Base-by-base conservation (phyloP, 2,329 filamentous ascomycete species). In the Blastomyces percursus region DNA sequence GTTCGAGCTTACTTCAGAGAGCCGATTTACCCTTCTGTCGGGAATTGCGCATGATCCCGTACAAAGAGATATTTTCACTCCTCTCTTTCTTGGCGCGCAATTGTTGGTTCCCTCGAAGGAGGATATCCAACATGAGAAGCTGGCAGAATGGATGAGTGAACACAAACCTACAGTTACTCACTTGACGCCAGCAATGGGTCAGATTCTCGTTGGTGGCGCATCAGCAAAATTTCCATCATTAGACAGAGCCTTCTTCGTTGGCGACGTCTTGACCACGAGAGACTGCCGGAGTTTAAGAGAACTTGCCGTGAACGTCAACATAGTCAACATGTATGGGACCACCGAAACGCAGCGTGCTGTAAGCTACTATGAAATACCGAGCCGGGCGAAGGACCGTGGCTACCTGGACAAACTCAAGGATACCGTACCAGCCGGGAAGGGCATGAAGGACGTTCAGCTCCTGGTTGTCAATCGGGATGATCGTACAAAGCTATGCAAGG, bases 161-260 rank as follows among this genome's bases (percentile, higher is more conserved):
- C 84, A 89, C 71, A 78, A 82, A 62, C 85, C 89, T 2, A 96
- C 87, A 19, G 89, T 91, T 24, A 91, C 88, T 14, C 94, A 97
- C 75, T 78, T 97, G 48, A 99, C 94, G 1, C 94, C 94, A 11
- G 94, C 94, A 63, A 96, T 97, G 92, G 92, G 92, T 62, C 90
- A 96, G 69, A 94, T 97, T 65, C 79, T 97, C 1, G 87, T 93
- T n/a, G 92, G 91, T 52, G 90, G 89, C 67, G 89, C 91, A 30
- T 86, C 79, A 2, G 86, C 90, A 0, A 76, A 89, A 67, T 95
- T 96, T 70, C 88, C 90, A 1, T 80, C 82, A 14, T 80, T 97
- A n/a, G 81, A 87, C 63, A 81, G 85, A 63, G 91, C 87, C 21
- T 93, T 97, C 80, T 97, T 93, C 66, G 93, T 97, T 0, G 94